Evolutionary conservation across 2,329 filamentous ascomycete genomes (phyloP), one percentile per base, ranked within the genome.

Genomic region (Fusarium coffeatum): DNA sequence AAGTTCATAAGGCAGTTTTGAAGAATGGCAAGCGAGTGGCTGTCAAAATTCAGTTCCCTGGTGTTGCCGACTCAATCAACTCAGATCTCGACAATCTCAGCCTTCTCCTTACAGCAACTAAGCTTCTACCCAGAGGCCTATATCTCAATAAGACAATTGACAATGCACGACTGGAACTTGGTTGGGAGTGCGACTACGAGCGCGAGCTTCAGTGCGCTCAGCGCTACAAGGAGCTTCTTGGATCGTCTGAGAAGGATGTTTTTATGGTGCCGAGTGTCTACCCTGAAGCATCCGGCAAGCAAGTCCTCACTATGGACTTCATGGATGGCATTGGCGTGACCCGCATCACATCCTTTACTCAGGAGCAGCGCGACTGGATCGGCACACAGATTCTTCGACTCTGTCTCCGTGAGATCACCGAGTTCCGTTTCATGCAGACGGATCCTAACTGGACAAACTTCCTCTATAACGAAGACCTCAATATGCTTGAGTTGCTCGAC

Each of bases 381-480:
- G 96, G 96, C 55, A 96, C 93, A 1, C 93, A 98, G 76, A 93
- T 98, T 71, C 87, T 98, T 55, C 92, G 94, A 6, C 89, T 99
- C 13, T 98, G 94, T 78, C 87, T 98, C 41, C 91, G 94, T 62
- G 96, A 98, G 82, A 95, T 98, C 73, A 91, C 91, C 69, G 93
- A 97, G 80, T 98, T 98, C 87, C 90, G 87, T 65, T 98, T 97
- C 83, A 99, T 99, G 96, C 96, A 99, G 82, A 99, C 96, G 8
- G 96, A 99, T 78, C 96, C 96, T 42, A 99, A 99, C 84, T 99
- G 96, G 96, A 98, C 95, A 34, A 99, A 99, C 81, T 99, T 99
- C 80, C 86, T 98, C 22, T 99, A 93, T 85, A 96, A 98, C 74
- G 83, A 89, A 2, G 74, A 83, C 22, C 89, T 86, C 6, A 83